phyloP scores from a whole-genome alignment of 768 basidiomycete genomes.

The Amanita rubescens region DNA sequence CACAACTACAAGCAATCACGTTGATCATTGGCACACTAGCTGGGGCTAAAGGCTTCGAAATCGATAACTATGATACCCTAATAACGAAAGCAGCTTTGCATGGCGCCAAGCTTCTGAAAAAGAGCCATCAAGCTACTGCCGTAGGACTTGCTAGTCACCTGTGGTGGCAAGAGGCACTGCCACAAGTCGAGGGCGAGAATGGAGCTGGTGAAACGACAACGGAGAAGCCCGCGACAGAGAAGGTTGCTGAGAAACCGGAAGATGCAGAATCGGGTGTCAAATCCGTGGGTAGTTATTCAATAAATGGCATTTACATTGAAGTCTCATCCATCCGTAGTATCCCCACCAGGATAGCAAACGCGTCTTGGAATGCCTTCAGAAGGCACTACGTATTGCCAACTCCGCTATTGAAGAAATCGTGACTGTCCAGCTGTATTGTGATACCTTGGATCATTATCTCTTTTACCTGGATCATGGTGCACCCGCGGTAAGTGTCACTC shows the following conservation, averaged over 20 bases:
- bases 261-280: slow-evolving; percentile 35
- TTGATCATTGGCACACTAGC: slow-evolving; percentile 89
- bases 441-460: slow-evolving; percentile 92
- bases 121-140: slow-evolving; percentile 94
- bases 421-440: slow-evolving; percentile 92
- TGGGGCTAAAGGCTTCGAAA: slow-evolving; percentile 82
- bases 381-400: slow-evolving; percentile 92
- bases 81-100: slow-evolving; percentile 99
- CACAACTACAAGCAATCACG: slow-evolving; percentile 95
- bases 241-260: slow-evolving; percentile 31
- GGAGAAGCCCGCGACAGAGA: slow-evolving; percentile 29
- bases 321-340: slow-evolving; percentile 36
- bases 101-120: slow-evolving; percentile 93
- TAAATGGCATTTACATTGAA: background rate
- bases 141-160: slow-evolving; percentile 93
- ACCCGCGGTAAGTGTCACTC: slow-evolving; percentile 62
- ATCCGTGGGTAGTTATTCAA: slow-evolving; percentile 41
- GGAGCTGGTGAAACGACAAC: slow-evolving; percentile 27
- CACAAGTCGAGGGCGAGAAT: slow-evolving; percentile 23
- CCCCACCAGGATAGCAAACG: slow-evolving; percentile 95
- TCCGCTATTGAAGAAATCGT: slow-evolving; percentile 96
- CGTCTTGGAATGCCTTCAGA: slow-evolving; percentile 95
- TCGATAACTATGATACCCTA: slow-evolving; percentile 94
- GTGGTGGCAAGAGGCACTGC: slow-evolving; percentile 88
- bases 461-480: slow-evolving; percentile 95